phyloP scores from a whole-genome alignment of 2,329 filamentous ascomycete genomes.

The Dothideomycetidae sp. region DNA sequence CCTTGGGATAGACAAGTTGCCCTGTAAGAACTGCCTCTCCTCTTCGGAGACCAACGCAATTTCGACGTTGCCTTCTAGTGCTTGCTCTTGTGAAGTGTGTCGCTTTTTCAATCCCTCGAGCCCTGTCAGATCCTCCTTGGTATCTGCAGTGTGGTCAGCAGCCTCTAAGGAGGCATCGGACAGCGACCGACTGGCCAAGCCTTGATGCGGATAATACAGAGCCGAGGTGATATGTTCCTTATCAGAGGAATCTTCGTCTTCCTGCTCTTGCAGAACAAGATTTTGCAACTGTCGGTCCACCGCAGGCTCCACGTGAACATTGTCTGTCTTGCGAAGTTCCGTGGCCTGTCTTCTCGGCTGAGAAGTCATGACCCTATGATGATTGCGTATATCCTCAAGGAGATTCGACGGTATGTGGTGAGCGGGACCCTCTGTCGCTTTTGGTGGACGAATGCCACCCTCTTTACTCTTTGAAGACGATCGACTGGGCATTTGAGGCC shows the following conservation, averaged over 20 bases:
- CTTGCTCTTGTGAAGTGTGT: slow-evolving; percentile 6
- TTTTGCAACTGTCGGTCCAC: not conserved
- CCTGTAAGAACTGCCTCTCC: slow-evolving; percentile 46
- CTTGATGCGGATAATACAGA: slow-evolving; percentile 65
- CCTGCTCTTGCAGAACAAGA: slow-evolving; percentile 14
- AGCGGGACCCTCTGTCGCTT: slow-evolving; percentile 9
- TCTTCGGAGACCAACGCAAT: slow-evolving; percentile 47
- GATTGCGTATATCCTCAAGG: slow-evolving; percentile 43
- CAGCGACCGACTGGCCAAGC: slow-evolving; percentile 22
- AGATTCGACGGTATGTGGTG: slow-evolving; percentile 35
- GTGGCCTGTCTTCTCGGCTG: slow-evolving; percentile 17
- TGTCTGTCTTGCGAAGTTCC: not conserved
- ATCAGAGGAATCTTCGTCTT: slow-evolving; percentile 50
- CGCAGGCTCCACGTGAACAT: slow-evolving; percentile 13
- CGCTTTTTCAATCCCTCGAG: slow-evolving; percentile 8
- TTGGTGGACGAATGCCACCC: slow-evolving; percentile 3
- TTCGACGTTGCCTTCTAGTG: slow-evolving; percentile 39
- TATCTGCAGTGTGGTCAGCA: slow-evolving; percentile 3
- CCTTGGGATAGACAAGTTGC: slow-evolving; percentile 33
- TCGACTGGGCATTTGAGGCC: slow-evolving; percentile 1
- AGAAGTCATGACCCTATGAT: slow-evolving; percentile 24
- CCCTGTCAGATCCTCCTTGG: not conserved
- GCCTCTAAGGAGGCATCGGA: not conserved
- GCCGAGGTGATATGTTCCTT: slow-evolving; percentile 81
- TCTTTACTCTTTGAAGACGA: slow-evolving; percentile 3